A percentile compares a stretch with the other conserved stretches of the same genome.
These are phyloP conservation scores for Aspergillus spinulosporus DNA, from an alignment of 2,329 filamentous ascomycete genomes.

Conservation along the genomic window DNA sequence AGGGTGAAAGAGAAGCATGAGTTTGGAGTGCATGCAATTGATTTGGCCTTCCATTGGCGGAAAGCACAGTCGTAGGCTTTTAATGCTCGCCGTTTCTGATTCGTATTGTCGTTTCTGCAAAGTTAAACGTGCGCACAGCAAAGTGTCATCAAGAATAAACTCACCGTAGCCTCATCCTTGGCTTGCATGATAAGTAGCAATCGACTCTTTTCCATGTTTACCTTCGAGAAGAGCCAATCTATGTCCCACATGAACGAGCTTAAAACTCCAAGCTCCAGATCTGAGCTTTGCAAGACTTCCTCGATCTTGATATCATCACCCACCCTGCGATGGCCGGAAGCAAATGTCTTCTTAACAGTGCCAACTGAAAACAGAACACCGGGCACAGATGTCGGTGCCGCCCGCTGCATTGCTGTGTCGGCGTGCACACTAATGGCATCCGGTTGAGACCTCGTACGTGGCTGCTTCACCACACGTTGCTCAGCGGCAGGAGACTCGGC, in stretches of 20 bases:
- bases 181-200: slow-evolving; percentile 66
- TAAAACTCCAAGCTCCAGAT: slow-evolving; percentile 73
- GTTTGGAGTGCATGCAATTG: slow-evolving; percentile 88
- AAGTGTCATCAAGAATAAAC: slow-evolving; percentile 8
- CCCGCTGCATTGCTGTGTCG: background rate
- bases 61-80: slow-evolving; percentile 69
- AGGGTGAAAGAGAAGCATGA: slow-evolving; percentile 82
- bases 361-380: slow-evolving; percentile 58
- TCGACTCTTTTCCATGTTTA: slow-evolving; percentile 62
- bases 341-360: slow-evolving; percentile 79
- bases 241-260: slow-evolving; percentile 87
- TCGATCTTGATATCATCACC: slow-evolving; percentile 81
- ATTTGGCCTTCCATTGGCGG: slow-evolving; percentile 72
- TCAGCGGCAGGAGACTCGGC: slow-evolving; percentile 36
- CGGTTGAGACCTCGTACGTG: slow-evolving; percentile 16
- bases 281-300: slow-evolving; percentile 73
- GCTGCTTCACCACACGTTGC: slow-evolving; percentile 27
- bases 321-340: slow-evolving; percentile 59
- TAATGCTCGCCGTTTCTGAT: slow-evolving; percentile 45
- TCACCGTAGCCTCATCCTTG: slow-evolving; percentile 49
- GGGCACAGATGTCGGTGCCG: slow-evolving; percentile 22
- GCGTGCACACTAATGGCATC: background rate
- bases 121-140: background rate
- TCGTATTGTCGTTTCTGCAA: slow-evolving; percentile 40
- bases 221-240: slow-evolving; percentile 73